A percentile compares a stretch with the other conserved stretches of the same genome.
phyloP scores from a whole-genome alignment of 768 basidiomycete species.

The Serendipita sp. region DNA sequence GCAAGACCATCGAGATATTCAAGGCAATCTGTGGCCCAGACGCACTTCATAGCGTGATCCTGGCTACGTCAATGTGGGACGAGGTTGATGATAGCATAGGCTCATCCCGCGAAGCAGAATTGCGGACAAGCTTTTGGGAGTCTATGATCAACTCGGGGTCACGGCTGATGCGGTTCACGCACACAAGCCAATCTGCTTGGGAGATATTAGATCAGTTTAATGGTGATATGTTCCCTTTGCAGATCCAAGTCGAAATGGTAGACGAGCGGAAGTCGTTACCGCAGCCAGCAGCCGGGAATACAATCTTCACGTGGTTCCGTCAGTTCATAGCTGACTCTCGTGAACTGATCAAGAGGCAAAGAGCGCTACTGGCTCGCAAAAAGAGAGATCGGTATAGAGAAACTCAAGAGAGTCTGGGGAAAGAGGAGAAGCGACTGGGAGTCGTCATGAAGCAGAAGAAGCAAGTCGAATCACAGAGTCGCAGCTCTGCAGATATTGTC shows the following conservation, averaged over 20 bases:
- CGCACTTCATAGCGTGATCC: constrained; percentile 33
- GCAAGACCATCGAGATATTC: constrained; percentile 37
- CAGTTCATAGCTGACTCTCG: not conserved
- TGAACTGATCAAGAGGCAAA: not conserved
- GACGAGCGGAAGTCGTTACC: not conserved
- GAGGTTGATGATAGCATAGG: constrained; percentile 20
- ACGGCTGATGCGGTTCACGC: constrained; percentile 16
- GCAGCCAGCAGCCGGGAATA: not conserved
- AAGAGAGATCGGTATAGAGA: no score
- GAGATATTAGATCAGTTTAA: constrained; percentile 17
- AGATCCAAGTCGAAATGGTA: not conserved
- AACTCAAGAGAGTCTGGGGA: no score
- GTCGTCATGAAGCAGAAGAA: no score
- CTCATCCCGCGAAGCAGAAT: constrained; percentile 29
- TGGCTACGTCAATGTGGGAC: constrained; percentile 42
- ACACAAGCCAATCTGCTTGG: constrained; percentile 18
- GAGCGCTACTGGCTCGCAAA: not conserved
- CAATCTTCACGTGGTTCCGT: not conserved
- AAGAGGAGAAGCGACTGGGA: no score
- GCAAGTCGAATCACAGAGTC: no score
- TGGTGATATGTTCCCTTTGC: not conserved
- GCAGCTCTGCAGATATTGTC: no score
- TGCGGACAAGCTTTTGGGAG: constrained; percentile 34
- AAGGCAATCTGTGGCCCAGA: constrained; percentile 36
- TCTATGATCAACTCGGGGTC: constrained; percentile 36